These are phyloP conservation scores for Scleroderma citrinum DNA, from an alignment of 768 basidiomycete genomes.

Conservation along the genomic window DNA sequence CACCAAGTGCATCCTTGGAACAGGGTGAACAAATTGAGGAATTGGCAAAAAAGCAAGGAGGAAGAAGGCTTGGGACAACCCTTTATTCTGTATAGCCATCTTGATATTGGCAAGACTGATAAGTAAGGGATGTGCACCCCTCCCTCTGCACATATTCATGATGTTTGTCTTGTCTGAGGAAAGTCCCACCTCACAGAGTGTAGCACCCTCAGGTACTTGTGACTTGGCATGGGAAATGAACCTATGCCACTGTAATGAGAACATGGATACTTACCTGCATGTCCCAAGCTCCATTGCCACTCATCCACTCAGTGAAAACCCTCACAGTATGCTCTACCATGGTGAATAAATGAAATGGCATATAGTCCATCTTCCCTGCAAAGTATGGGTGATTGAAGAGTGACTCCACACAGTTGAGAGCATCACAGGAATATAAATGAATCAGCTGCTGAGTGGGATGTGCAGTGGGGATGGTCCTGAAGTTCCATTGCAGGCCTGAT, in stretches of 20 bases:
- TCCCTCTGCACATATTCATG: slow-evolving; percentile 9
- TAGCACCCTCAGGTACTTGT: slow-evolving; percentile 19
- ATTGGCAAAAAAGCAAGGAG: slow-evolving; percentile 8
- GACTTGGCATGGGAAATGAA: slow-evolving; percentile 3
- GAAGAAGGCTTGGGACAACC: slow-evolving; percentile 6
- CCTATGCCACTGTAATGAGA: neutral
- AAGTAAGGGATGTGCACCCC: slow-evolving; percentile 7
- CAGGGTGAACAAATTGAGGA: slow-evolving; percentile 14
- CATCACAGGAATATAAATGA: slow-evolving; percentile 23
- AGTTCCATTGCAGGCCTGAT: slow-evolving; percentile 21
- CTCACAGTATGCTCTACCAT: slow-evolving; percentile 5
- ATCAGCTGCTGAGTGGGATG: slow-evolving; percentile 19
- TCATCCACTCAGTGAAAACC: slow-evolving; percentile 20
- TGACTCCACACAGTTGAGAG: slow-evolving; percentile 22
- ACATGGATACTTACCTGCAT: slow-evolving; percentile 17
- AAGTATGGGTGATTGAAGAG: slow-evolving; percentile 25
- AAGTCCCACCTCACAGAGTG: slow-evolving; percentile 18
- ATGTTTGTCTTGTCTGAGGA: slow-evolving; percentile 18
- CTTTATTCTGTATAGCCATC: neutral
- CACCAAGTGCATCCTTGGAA: slow-evolving; percentile 5
- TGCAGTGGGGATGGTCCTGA: slow-evolving; percentile 3
- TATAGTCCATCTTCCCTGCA: slow-evolving; percentile 13
- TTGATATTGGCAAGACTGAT: slow-evolving; percentile 3
- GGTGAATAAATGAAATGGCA: slow-evolving; percentile 9
- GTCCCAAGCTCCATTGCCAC: slow-evolving; percentile 16